Base-by-base conservation (phyloP, 495 filamentous ascomycete genomes). In the Paragyromitra xinjiangensis region DNA sequence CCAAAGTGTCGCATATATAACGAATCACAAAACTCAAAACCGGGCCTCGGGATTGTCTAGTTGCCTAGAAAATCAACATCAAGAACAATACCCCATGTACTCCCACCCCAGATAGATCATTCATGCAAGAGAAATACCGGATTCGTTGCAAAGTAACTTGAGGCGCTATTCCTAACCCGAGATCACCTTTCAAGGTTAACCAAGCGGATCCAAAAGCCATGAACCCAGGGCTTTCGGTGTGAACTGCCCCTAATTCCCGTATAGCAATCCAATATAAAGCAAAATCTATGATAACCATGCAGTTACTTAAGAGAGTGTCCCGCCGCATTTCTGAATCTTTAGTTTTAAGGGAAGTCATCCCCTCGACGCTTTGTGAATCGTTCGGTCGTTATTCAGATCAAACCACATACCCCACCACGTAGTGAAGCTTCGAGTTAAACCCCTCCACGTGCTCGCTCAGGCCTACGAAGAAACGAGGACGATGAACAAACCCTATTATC, bases 21-120 rank as follows among this genome's bases (percentile, higher is more conserved):
- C 6, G 12, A 62, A 19, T 19, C 58, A 40, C 37, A 62, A 14
- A 62, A 14, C 58, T 9, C n/a, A 62, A 62, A 62, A 62, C 58
- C 58, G 58, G 29, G 16, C 22, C 58, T 62, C n/a, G 58, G 16
- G 58, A n/a, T 40, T 62, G 1, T 34, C 29, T 42, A 12, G n/a
- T 19, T 16, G 58, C 58, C n/a, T 62, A 39, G 14, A n/a, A 14
- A 29, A 58, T 11, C 3, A 1, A 58, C 0, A 34, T 9, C 14
- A 3, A 0, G 58, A 16, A 19, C 9, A 29, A 62, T 2, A 2
- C 3, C 40, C 58, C 16, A 62, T 39, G 6, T 16, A 8, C n/a
- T 40, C 19, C 58, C 34, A 6, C 16, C 19, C 40, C 24, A 16
- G 12, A 40, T 8, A 19, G 19, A 12, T 62, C 29, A 40, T 62